Evolutionary conservation across 768 basidiomycete species (phyloP), one percentile per base, ranked within the genome.

Genomic region (Mycena vitilis): DNA sequence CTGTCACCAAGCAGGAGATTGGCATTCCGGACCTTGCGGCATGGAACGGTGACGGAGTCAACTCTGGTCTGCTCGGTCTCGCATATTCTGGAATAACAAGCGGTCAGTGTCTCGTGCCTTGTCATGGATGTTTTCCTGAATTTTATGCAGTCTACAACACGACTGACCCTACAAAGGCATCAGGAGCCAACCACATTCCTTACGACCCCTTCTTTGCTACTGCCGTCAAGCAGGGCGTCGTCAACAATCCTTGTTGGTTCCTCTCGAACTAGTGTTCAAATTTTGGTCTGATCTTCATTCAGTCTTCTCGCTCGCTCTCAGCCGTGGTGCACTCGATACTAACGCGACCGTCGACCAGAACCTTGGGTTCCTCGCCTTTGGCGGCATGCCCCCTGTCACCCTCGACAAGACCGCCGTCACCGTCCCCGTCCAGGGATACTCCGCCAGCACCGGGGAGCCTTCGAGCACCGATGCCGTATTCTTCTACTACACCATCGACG

Each of bases 281-380:
- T 18, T 44, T 30, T 22, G n/a, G 30, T 30, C 34, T 59, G 34
- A 59, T 15, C n/a, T 10, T 4, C 5, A 34, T 22, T 4, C 44
- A 59, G 58, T 59, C 18, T 74, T 76, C 65, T 76, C 75, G 20
- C 51, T 76, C 34, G 70, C 75, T 0, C 65, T 76, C 18, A 54
- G 74, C 44, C 72, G 75, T 22, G 74, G 74, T n/a, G 53, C 69
- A 0, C 71, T 76, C 51, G 68, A 68, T 30, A 30, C 30, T 30
- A 30, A 30, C 30, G 30, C 30, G 2, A 30, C 30, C 30, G 30
- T 63, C 51, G 70, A 68, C 37, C 64, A 66, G 4, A 65, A 70
- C 34, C 68, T 71, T 7, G 73, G 73, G 8, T 65, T 63, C 22
- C 67, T 74, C 38, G 59, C 72, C 12, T 73, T 74, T 38, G 73